Evolutionary conservation across 345 rosid species (phyloP).

Genomic region (Ailanthus altissimus): DNA sequence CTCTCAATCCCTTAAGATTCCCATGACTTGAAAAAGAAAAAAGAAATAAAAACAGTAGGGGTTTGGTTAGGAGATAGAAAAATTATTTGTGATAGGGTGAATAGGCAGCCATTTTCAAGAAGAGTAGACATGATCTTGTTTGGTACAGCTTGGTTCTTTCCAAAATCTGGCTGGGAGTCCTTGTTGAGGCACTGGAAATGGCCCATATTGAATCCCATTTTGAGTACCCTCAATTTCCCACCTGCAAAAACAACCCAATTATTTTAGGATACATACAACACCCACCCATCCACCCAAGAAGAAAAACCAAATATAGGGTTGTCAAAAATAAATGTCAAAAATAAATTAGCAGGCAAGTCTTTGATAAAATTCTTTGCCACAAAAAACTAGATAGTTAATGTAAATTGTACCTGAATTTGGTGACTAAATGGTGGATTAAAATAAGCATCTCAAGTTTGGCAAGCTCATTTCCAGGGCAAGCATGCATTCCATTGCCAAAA

Average conservation of each 20-base stretch:
- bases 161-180: conserved; percentile 80
- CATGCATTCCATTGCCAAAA: conserved; percentile 90
- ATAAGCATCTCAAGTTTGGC: conserved; percentile 88
- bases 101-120: not conserved
- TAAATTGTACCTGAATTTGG: conserved; percentile 59
- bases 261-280: not conserved
- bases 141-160: conserved; percentile 30
- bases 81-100: not conserved
- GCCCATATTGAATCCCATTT: conserved; percentile 72
- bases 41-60: not conserved
- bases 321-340: no score
- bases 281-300: no score
- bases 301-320: not conserved
- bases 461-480: conserved; percentile 92
- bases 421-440: conserved; percentile 70
- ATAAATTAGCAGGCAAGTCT: conserved; percentile 1
- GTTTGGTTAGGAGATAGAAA: conserved; percentile 4
- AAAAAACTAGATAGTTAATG: not conserved
- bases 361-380: not conserved
- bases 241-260: conserved; percentile 37
- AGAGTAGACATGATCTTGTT: not conserved
- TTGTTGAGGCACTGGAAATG: conserved; percentile 79
- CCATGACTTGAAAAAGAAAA: conserved; percentile 15
- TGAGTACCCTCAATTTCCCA: conserved; percentile 70
- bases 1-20: not conserved